Percentiles rank a stretch among this genome's conserved stretches.
phyloP scores from a whole-genome alignment of 768 basidiomycete species.

The Russula sp. region DNA sequence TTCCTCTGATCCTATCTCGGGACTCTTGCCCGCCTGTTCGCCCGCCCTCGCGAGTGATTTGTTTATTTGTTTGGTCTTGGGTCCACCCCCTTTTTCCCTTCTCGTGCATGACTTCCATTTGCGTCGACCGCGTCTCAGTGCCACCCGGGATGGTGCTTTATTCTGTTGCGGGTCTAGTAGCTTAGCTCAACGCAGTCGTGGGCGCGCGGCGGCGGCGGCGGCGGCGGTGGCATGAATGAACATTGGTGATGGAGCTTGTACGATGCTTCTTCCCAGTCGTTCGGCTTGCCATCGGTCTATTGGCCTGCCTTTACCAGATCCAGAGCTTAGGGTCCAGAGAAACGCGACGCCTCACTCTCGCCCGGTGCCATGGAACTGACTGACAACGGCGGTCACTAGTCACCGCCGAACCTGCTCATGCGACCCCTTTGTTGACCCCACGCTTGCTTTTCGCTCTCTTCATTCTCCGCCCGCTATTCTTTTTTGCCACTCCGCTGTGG shows the following conservation, averaged over 20 bases:
- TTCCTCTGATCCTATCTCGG: slow-evolving; percentile 4
- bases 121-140: neutral
- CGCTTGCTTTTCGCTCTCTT: neutral
- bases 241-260: slow-evolving; percentile 12
- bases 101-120: slow-evolving; percentile 4
- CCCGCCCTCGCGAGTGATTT: neutral
- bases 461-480: neutral
- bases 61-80: neutral
- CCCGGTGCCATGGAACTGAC: neutral
- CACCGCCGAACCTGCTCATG: neutral
- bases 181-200: neutral
- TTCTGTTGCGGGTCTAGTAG: neutral
- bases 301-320: slow-evolving; percentile 13
- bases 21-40: neutral
- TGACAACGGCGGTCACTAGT: neutral
- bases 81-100: neutral
- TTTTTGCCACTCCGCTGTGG: slow-evolving; percentile 10
- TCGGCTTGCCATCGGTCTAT: slow-evolving; percentile 5
- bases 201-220: neutral
- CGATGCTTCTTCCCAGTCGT: neutral
- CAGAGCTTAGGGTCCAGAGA: slow-evolving; percentile 13
- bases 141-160: neutral
- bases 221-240: neutral
- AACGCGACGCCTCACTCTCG: neutral
- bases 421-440: neutral